These are phyloP conservation scores for Daucus carota DNA, from an alignment of 129 eudicot species.

Conservation along the genomic window DH1_v3.0 NC_030385.2:29194501-29195000, in stretches of 20 bases:
- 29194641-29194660: not conserved
- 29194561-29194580: not conserved
- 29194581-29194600: not conserved
- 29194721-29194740: not conserved
- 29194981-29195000: not conserved
- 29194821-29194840: constrained; percentile 89
- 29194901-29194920: constrained; percentile 91
- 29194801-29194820: constrained; percentile 93
- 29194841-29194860: constrained; percentile 85
- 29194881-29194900: constrained; percentile 71
- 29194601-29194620: not conserved
- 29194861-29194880: constrained; percentile 90
- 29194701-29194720: not conserved
- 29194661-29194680: not conserved
- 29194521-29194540: not conserved
- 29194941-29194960: constrained; percentile 8
- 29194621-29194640: not conserved
- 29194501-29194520: not conserved
- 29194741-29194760: constrained; percentile 12
- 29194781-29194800: constrained; percentile 72
- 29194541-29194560: not conserved
- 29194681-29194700: not conserved
- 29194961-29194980: not conserved
- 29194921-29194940: constrained; percentile 82
- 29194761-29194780: constrained; percentile 59